Percentiles rank a stretch among this genome's conserved stretches.
Evolutionary conservation across 805 yeast species (phyloP).

Genomic region (Yamadazyma takamatsuzukensis): DNA sequence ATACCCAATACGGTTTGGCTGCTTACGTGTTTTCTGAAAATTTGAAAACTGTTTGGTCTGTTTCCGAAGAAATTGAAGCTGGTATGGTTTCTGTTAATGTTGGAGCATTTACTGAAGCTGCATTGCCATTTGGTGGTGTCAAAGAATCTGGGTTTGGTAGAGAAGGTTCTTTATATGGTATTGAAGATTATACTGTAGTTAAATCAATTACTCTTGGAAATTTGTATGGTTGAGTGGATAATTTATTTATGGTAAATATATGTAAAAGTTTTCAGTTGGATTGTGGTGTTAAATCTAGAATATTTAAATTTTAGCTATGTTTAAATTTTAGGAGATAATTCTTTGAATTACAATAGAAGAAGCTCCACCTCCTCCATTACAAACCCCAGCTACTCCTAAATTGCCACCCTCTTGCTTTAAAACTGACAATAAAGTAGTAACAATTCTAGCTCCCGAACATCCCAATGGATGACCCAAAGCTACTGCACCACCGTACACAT

Average conservation of each 20-base stretch:
- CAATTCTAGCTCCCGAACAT: slow-evolving; percentile 85
- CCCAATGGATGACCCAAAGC: slow-evolving; percentile 94
- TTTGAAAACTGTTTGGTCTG: slow-evolving; percentile 46
- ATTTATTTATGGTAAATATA: not conserved
- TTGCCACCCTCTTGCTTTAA: slow-evolving; percentile 73
- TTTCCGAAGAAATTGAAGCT: slow-evolving; percentile 55
- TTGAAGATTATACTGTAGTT: slow-evolving; percentile 66
- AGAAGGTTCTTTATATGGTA: slow-evolving; percentile 73
- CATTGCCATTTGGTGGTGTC: slow-evolving; percentile 76
- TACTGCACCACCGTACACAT: slow-evolving; percentile 92
- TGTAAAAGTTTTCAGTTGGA: too few relatives aligned
- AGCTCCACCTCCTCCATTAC: slow-evolving; percentile 99
- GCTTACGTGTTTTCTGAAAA: slow-evolving; percentile 55
- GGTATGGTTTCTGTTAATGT: slow-evolving; percentile 66
- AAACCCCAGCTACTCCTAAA: slow-evolving; percentile 89
- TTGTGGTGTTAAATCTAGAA: too few relatives aligned
- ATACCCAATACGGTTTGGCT: slow-evolving; percentile 55
- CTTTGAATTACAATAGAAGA: slow-evolving; percentile 84
- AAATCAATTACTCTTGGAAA: slow-evolving; percentile 52
- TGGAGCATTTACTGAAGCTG: slow-evolving; percentile 53
- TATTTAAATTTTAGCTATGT: too few relatives aligned
- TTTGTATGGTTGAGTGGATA: slow-evolving; percentile 17
- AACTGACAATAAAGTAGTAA: slow-evolving; percentile 78
- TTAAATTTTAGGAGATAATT: too few relatives aligned
- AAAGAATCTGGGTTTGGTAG: slow-evolving; percentile 78